Base-by-base conservation (phyloP, 345 rosid species). In the Acer campestre region DNA sequence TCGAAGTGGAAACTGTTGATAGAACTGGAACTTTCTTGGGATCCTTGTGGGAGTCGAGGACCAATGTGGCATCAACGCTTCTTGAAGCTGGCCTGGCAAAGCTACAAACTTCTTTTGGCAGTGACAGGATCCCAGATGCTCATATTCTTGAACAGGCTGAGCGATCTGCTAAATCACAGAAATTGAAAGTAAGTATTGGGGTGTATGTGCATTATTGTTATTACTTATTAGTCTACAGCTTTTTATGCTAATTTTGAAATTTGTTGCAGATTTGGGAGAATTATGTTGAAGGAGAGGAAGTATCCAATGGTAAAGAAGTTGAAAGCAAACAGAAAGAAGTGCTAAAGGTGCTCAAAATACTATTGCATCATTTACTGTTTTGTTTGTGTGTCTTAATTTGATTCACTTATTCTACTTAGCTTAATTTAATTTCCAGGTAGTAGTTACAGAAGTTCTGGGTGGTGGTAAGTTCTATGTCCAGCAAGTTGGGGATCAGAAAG, bases 21-120 rank as follows among this genome's bases (percentile, higher is more conserved):
- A 90, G 98, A 89, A 93, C 92, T 5, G 98, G 98, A 35, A 97
- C 99, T 31, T 94, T 94, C 89, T 80, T 97, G 94, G 99, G 99
- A 78, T 87, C 98, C 68, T 69, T 97, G 81, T 97, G 98, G 98
- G 98, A 94, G 82, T 86, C 94, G 0, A 91, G 78, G 84, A 86
- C 93, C 80, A 97, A 97, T 51, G 77, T 89, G 82, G 98, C 91
- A 29, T 81, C 81, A 53, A 82, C 80, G 71, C 96, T 94, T 77
- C 93, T 97, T 80, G 97, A 94, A 84, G 92, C 97, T 83, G 99
- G 99, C 79, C 90, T 97, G 31, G 98, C 99, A 18, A 97, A 85
- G 83, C 78, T 94, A 61, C 99, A 97, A 74, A 89, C 90, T 71
- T 86, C 97, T 77, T 97, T 92, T 82, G 98, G 95, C 62, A 72